A percentile compares a stretch with the other conserved stretches of the same genome.
phyloP scores from a whole-genome alignment of 805 yeast species.

The Pichia pseudocactophila region DNA sequence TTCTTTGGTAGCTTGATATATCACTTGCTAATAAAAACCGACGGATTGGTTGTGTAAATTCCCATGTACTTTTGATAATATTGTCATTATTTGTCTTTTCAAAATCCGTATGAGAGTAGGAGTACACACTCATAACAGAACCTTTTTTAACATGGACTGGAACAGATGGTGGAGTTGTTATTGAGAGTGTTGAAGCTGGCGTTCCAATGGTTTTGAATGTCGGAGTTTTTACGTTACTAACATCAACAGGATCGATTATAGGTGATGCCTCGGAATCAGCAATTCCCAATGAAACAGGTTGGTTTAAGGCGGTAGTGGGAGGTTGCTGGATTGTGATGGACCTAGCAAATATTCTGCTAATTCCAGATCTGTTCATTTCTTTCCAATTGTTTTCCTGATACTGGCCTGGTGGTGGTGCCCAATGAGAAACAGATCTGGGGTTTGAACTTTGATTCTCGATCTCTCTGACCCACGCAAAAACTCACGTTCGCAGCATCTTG shows the following conservation, averaged over 20 bases:
- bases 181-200: conserved; percentile 39
- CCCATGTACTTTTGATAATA: conserved; percentile 22
- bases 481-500: background rate
- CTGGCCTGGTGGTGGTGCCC: no score
- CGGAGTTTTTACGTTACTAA: conserved; percentile 14
- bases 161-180: conserved; percentile 50
- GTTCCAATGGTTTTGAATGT: conserved; percentile 37
- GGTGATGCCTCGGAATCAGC: conserved; percentile 3
- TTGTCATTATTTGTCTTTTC: conserved; percentile 1
- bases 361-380: background rate
- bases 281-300: conserved; percentile 11
- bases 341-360: background rate
- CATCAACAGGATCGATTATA: background rate
- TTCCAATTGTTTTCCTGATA: background rate
- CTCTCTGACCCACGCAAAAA: background rate
- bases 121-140: conserved; percentile 40
- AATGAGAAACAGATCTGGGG: no score
- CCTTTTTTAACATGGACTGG: conserved; percentile 43
- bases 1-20: conserved; percentile 35
- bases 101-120: conserved; percentile 5
- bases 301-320: conserved; percentile 1
- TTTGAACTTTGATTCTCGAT: background rate
- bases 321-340: conserved; percentile 17
- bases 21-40: conserved; percentile 38
- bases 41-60: conserved; percentile 31